Percentiles rank a stretch among this genome's conserved stretches.
phyloP scores from a whole-genome alignment of 2,329 filamentous ascomycete species.

The Cordyceps javanica region DNA sequence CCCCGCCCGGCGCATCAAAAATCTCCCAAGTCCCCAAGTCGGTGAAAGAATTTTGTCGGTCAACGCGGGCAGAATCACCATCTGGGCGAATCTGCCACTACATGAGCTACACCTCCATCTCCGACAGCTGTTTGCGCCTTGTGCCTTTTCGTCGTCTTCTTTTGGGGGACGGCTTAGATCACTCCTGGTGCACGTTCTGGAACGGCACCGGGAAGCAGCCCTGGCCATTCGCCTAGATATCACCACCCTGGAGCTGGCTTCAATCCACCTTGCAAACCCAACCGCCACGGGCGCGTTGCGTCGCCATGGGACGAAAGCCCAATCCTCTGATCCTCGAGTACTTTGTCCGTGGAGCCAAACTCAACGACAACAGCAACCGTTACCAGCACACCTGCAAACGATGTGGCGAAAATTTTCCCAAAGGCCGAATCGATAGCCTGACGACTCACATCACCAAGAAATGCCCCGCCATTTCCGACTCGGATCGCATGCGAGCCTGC shows the following conservation, averaged over 20 bases:
- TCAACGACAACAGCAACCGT: conserved; percentile 83
- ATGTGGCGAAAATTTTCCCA: conserved; percentile 84
- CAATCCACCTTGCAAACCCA: not conserved
- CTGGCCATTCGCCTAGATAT: not conserved
- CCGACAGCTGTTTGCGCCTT: not conserved
- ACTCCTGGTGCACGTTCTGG: not conserved
- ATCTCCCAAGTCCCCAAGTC: conserved; percentile 19
- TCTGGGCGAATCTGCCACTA: conserved; percentile 19
- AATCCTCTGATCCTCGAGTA: conserved; percentile 82
- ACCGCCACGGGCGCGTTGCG: not conserved
- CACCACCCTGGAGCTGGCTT: not conserved
- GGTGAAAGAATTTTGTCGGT: conserved; percentile 38
- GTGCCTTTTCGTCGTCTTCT: not conserved
- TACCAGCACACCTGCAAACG: conserved; percentile 88
- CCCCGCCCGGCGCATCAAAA: conserved; percentile 16
- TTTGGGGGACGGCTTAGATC: conserved; percentile 9
- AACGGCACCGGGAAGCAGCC: conserved; percentile 1
- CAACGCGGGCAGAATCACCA: conserved; percentile 32
- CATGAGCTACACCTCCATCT: not conserved
- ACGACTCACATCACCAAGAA: conserved; percentile 78
- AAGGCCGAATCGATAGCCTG: conserved; percentile 79
- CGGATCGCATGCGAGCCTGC: conserved; percentile 69
- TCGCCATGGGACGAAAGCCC: conserved; percentile 71
- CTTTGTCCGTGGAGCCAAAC: conserved; percentile 80
- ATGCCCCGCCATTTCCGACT: conserved; percentile 71